Conservation (phyloP, 2,329 filamentous ascomycete genomes). For the Cryphonectria nitschkei region DNA sequence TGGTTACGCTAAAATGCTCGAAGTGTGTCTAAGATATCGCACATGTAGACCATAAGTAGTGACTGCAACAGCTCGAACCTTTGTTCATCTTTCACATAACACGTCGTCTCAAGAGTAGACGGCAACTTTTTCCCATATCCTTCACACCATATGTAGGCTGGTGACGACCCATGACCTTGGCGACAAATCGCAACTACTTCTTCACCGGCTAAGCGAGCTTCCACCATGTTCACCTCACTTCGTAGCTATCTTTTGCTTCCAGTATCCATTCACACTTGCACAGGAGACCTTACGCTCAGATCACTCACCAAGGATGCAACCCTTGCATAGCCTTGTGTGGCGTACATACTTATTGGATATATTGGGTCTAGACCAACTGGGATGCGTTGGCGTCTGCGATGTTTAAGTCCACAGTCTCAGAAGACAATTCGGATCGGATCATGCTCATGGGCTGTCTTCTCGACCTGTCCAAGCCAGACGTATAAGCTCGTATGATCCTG, state of each 20-base stretch:
- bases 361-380: constrained; percentile 47
- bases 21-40: not conserved
- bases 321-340: constrained; percentile 56
- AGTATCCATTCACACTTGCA: not conserved
- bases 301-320: constrained; percentile 51
- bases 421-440: constrained; percentile 51
- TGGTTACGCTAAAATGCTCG: not conserved
- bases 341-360: constrained; percentile 45
- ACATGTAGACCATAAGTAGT: not conserved
- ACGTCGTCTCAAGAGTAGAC: not conserved
- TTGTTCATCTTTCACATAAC: not conserved
- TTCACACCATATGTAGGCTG: too few species aligned
- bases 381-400: constrained; percentile 53
- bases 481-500: not conserved
- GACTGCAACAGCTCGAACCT: too few species aligned
- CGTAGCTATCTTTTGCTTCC: not conserved
- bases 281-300: not conserved
- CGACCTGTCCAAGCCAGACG: constrained; percentile 44
- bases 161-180: not conserved
- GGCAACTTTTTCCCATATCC: too few species aligned
- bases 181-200: not conserved
- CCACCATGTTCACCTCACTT: too few species aligned
- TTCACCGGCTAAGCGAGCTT: not conserved
- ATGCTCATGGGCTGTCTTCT: constrained; percentile 41
- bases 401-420: constrained; percentile 57